Evolutionary conservation across 2,329 filamentous ascomycete species (phyloP), one percentile per base, ranked within the genome.

Genomic region (Knufia fluminis): DNA sequence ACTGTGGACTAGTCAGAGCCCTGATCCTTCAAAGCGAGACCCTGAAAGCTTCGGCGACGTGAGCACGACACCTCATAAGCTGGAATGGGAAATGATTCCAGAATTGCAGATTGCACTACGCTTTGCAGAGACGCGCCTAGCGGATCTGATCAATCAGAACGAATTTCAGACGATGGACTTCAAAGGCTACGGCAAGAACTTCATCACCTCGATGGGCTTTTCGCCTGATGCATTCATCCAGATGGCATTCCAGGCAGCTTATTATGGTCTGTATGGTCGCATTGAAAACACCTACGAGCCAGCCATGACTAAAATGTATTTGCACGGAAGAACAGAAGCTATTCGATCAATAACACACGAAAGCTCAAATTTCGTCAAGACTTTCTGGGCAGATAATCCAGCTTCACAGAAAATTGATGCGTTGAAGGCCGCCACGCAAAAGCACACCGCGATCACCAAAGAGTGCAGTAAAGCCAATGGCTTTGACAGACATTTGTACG

Each of bases 181-280:
- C 59, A 71, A 73, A 43, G 80, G 83, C 20, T 98, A 94, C 60
- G 92, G 92, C 57, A 96, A 96, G 74, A 95, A 92, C 67, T 96
- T 96, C 64, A 96, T 98, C 68, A 97, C 89, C 0, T 88, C 85
- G 0, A 94, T 94, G 83, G 91, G 91, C 6, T 94, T 97, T 68
- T 97, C 91, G 0, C 91, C 92, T 0, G 92, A 97, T 64, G 92
- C 92, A 0, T 98, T 95, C 64, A 86, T 98, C 17, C 92, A 98
- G 67, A 97, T 98, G 91, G 92, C 92, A 0, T 96, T 96, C 71
- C 92, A 98, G 66, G 91, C 91, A 3, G 91, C 92, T 1, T 97
- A 98, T 71, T 98, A 96, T 62, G 92, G 92, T 1, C 76, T 98
- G 6, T 98, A 97, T 60, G 92, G 92, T 2, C 82, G 88, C 3